Conservation (phyloP, 2,329 filamentous ascomycete genomes). For the Fusarium sp. region DNA sequence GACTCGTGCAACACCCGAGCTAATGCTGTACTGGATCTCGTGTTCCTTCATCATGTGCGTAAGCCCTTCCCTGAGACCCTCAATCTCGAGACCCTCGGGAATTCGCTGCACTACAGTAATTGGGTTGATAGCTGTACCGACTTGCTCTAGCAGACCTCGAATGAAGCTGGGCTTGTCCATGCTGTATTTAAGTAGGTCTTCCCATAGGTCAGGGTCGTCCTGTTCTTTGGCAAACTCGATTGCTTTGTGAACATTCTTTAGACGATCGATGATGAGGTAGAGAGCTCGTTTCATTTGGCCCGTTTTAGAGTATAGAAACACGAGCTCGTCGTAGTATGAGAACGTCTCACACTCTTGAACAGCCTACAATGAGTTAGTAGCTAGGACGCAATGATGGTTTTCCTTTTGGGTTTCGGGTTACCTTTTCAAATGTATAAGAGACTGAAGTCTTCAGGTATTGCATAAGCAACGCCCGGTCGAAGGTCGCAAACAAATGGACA, state of each 20-base stretch:
- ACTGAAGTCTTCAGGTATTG: slow-evolving; percentile 86
- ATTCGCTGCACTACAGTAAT: slow-evolving; percentile 90
- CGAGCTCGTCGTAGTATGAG: slow-evolving; percentile 90
- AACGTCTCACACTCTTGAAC: slow-evolving; percentile 81
- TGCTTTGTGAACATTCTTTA: slow-evolving; percentile 89
- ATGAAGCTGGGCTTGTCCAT: slow-evolving; percentile 99
- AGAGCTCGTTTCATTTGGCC: slow-evolving; percentile 92
- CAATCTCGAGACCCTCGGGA: slow-evolving; percentile 90
- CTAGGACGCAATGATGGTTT: not conserved
- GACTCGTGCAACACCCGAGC: slow-evolving; percentile 86
- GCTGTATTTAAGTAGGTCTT: slow-evolving; percentile 91
- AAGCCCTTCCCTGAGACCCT: slow-evolving; percentile 87
- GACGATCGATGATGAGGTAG: slow-evolving; percentile 91
- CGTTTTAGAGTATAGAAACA: slow-evolving; percentile 94
- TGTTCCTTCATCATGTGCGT: slow-evolving; percentile 94
- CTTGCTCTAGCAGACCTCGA: slow-evolving; percentile 88
- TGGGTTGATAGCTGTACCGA: slow-evolving; percentile 92
- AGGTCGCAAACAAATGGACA: slow-evolving; percentile 85
- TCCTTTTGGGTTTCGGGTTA: slow-evolving; percentile 34
- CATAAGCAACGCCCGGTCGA: slow-evolving; percentile 83
- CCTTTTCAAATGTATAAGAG: slow-evolving; percentile 86
- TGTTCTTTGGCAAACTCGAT: slow-evolving; percentile 96
- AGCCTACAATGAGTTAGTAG: slow-evolving; percentile 54
- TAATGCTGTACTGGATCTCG: slow-evolving; percentile 94
- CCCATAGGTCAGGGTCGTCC: slow-evolving; percentile 91